phyloP scores from a whole-genome alignment of 495 filamentous ascomycete species.

The Penicilliopsis zonata region DNA sequence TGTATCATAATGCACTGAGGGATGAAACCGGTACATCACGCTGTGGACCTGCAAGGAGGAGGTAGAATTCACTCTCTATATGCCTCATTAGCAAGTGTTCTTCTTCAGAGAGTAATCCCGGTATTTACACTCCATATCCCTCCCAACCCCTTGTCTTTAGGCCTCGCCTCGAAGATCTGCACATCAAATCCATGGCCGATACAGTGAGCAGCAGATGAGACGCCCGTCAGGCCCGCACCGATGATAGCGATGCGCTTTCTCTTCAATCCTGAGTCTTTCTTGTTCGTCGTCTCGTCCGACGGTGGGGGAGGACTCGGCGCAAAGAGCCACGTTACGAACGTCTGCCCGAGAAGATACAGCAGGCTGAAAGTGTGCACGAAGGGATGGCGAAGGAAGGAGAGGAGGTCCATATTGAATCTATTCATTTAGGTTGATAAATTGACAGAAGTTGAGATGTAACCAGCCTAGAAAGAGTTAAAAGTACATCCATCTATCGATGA shows the following conservation, averaged over 20 bases:
- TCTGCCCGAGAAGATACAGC: slow-evolving; percentile 57
- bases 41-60: slow-evolving; percentile 74
- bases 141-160: slow-evolving; percentile 47
- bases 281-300: slow-evolving; percentile 22
- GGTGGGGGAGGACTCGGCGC: slow-evolving; percentile 57
- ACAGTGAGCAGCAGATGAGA: slow-evolving; percentile 73
- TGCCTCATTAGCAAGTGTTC: slow-evolving; percentile 3
- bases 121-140: slow-evolving; percentile 73
- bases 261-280: slow-evolving; percentile 31
- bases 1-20: slow-evolving; percentile 57
- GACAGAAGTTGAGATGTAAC: too few relatives aligned
- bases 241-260: slow-evolving; percentile 66
- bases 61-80: slow-evolving; percentile 68
- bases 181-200: slow-evolving; percentile 82
- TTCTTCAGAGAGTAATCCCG: not conserved
- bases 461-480: too few relatives aligned
- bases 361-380: slow-evolving; percentile 37
- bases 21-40: slow-evolving; percentile 82
- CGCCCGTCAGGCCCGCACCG: slow-evolving; percentile 71
- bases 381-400: slow-evolving; percentile 16
- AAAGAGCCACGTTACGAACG: slow-evolving; percentile 50
- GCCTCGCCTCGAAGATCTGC: slow-evolving; percentile 60
- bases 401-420: not conserved
- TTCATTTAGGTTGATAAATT: too few relatives aligned
- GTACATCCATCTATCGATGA: not conserved